A percentile compares a stretch with the other conserved stretches of the same genome.
phyloP scores from a whole-genome alignment of 257 asterid genomes.

The Fraxinus anomala region DNA sequence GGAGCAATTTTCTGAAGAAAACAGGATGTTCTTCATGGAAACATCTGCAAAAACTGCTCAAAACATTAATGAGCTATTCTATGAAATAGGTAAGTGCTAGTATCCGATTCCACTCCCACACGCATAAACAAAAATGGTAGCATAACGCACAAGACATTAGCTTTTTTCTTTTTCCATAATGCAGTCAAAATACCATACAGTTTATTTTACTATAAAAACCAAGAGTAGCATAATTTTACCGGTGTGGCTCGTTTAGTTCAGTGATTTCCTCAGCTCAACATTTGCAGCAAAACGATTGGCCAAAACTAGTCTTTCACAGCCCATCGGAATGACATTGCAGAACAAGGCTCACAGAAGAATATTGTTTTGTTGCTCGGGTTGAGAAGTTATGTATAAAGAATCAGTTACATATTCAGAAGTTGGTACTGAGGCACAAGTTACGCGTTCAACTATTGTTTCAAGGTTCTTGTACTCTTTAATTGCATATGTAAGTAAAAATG shows the following conservation, averaged over 20 bases:
- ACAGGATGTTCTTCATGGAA: slow-evolving; percentile 33
- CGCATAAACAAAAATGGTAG: neutral
- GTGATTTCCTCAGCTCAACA: neutral
- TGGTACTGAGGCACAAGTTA: neutral
- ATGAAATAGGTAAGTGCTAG: slow-evolving; percentile 25
- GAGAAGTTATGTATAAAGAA: neutral
- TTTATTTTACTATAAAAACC: neutral
- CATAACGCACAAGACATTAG: too few relatives aligned
- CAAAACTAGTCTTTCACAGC: slow-evolving; percentile 22
- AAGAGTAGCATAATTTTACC: neutral
- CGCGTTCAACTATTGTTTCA: too few relatives aligned
- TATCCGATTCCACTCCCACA: neutral
- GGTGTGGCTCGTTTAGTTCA: neutral
- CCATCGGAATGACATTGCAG: slow-evolving; percentile 30
- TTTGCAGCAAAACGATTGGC: slow-evolving; percentile 35
- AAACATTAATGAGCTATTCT: slow-evolving; percentile 36
- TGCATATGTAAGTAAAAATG: too few relatives aligned
- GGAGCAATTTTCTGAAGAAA: slow-evolving; percentile 32
- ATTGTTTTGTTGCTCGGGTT: slow-evolving; percentile 32
- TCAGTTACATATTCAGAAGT: neutral
- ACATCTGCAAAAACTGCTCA: slow-evolving; percentile 38
- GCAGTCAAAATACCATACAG: neutral
- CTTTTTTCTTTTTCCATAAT: too few relatives aligned
- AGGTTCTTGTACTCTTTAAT: too few relatives aligned
- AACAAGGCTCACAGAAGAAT: slow-evolving; percentile 1